Conservation (phyloP, 495 filamentous ascomycete genomes). For the Hyaloscypha hepaticicola region DNA sequence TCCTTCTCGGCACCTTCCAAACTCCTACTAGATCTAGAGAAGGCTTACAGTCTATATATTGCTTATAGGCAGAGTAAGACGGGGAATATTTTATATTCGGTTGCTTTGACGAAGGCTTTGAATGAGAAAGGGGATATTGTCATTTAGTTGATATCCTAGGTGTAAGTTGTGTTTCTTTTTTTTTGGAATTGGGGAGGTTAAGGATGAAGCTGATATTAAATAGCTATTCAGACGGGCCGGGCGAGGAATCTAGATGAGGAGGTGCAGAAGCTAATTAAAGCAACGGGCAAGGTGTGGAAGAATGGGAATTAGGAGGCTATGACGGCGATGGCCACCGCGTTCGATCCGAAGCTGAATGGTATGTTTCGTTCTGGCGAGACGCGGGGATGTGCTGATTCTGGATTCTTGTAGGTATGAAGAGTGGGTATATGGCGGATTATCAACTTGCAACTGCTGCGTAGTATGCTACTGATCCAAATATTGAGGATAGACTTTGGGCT, state of each 20-base stretch:
- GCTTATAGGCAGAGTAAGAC: conserved; percentile 60
- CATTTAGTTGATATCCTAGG: conserved; percentile 15
- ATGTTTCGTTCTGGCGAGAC: background rate
- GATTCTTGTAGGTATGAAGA: too few species aligned
- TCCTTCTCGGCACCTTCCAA: too few species aligned
- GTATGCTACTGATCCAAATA: background rate
- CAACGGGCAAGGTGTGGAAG: conserved; percentile 46
- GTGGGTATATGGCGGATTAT: background rate
- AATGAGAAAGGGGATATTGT: background rate
- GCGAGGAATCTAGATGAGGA: conserved; percentile 11
- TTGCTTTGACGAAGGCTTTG: conserved; percentile 45
- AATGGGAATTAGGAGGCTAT: conserved; percentile 50
- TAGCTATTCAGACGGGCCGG: conserved; percentile 18
- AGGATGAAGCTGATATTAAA: background rate
- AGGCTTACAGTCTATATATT: conserved; percentile 53
- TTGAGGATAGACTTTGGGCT: background rate
- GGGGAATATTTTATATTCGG: conserved; percentile 57
- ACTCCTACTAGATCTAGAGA: too few species aligned
- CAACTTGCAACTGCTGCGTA: background rate
- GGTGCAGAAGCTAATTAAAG: conserved; percentile 27
- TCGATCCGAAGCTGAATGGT: conserved; percentile 46
- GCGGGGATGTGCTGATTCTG: too few species aligned
- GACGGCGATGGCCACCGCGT: conserved; percentile 55
- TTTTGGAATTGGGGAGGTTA: background rate
- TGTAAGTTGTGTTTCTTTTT: conserved; percentile 24